phyloP scores from a whole-genome alignment of 306 rosid genomes.

The Hippophae rhamnoides region DNA sequence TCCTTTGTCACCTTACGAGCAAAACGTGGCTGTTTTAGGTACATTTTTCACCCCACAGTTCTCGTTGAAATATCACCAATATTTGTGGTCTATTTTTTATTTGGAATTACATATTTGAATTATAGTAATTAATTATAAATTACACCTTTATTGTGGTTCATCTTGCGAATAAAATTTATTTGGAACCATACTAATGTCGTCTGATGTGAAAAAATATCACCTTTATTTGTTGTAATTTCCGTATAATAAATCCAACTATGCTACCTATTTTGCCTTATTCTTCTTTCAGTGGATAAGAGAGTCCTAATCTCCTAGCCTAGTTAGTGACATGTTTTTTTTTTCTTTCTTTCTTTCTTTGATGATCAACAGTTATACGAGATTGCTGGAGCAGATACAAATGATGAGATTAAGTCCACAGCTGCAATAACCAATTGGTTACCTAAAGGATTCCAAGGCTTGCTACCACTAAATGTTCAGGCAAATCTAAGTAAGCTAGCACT shows the following conservation, averaged over 20 bases:
- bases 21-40: constrained; percentile 6
- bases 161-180: no score
- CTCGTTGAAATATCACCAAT: constrained; percentile 8
- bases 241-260: no score
- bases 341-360: neutral
- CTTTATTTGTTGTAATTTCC: no score
- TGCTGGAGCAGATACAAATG: constrained; percentile 59
- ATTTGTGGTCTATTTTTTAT: no score
- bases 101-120: no score
- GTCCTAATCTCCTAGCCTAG: neutral
- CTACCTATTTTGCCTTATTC: neutral
- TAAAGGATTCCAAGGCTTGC: constrained; percentile 36
- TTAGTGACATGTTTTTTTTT: neutral
- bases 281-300: neutral
- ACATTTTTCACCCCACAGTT: neutral
- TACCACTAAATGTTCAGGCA: constrained; percentile 48
- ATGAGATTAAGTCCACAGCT: constrained; percentile 48
- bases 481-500: constrained; percentile 47
- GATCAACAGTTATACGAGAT: constrained; percentile 50
- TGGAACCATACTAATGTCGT: no score
- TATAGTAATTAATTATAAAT: no score
- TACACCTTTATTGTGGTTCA: no score
- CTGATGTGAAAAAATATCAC: no score
- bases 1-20: neutral
- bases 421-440: constrained; percentile 62